Base-by-base conservation (phyloP, 257 asterid species). In the Nicotiana noctiflora region DNA sequence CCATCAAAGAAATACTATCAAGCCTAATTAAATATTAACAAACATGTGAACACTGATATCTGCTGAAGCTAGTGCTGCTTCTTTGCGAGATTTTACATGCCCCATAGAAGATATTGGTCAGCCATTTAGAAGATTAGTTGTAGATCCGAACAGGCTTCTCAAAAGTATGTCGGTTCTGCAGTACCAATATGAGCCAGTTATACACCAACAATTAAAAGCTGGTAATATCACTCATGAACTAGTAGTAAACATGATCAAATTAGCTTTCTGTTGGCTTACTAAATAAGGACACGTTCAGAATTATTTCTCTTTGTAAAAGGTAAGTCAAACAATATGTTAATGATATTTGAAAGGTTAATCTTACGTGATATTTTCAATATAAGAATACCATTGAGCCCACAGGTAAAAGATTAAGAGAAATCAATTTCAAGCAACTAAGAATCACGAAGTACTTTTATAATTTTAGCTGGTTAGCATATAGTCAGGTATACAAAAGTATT, bases 111-210 rank as follows among this genome's bases (percentile, higher is more conserved):
- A 40, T 37, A 51, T 65, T 66, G 68, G 57, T 55, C 81, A 74
- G 40, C 51, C 78, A 74, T 23, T 46, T 74, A 25, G 78, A 49
- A 74, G 78, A 74, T 81, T 84, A 91, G 80, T 90, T 91, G 89
- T 91, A 91, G 86, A 91, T 90, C 85, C 90, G 90, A 84, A 91
- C 93, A 9, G 96, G 89, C 91, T 86, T 91, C 92, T 91, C 96
- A 82, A 82, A 87, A 59, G 93, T 79, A 81, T 88, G 93, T 77
- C 96, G 96, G 82, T 87, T 88, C 93, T 91, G 93, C 89, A 86
- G 63, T 53, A 68, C 63, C 62, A 75, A 63, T 17, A 80, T 79
- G 64, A 57, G 76, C 64, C 34, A 74, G 59, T 34, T 27, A 19
- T 60, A 29, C 25, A 51, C 37, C 25, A 49, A 74, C 25, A 46